Evolutionary conservation across 768 basidiomycete genomes (phyloP), one percentile per base, ranked within the genome.

Genomic region (Naematelia aurantialba): DNA sequence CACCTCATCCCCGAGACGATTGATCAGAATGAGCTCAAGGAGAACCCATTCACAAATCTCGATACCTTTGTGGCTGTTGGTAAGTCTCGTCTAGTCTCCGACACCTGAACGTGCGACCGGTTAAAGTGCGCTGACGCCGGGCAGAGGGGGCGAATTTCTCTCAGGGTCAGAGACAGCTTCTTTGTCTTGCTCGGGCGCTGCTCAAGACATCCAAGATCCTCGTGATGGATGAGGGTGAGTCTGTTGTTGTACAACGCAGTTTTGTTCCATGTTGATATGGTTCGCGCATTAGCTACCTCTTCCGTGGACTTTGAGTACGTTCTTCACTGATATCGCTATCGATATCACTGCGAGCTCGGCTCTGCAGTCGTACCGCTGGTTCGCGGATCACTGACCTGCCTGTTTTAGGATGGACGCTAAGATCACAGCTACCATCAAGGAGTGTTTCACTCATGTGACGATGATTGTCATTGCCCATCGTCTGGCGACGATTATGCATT

Each of bases 401-500:
- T n/a, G n/a, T n/a, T n/a, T n/a, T 46, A 74, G 71, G 56, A 77
- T 74, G 61, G 77, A 78, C 60, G 67, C 70, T 19, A 68, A 67
- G 59, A 73, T 78, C 59, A 76, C 74, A 4, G 55, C 56, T 2
- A 72, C 75, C 1, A 67, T 78, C 31, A 68, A 66, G 45, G 68
- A 74, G 22, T 67, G 70, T 45, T 73, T 78, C 42, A 56, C 68
- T 12, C 69, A 60, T 1, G 69, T 68, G 29, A 76, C 75, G 10
- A 63, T 78, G 59, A 44, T 78, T 39, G 73, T 74, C 27, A 73
- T 78, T 26, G 77, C 76, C 31, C 77, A 78, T 56, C 69, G 77
- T 2, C 62, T 76, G 26, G 65, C 73, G 14, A 78, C 75, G 0
- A 72, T 76, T 62, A 72, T 76, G 67, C 60, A 72, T 5, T 76